Evolutionary conservation across 2,329 filamentous ascomycete genomes (phyloP), one percentile per base, ranked within the genome.

Genomic region (Fusarium coffeatum): DNA sequence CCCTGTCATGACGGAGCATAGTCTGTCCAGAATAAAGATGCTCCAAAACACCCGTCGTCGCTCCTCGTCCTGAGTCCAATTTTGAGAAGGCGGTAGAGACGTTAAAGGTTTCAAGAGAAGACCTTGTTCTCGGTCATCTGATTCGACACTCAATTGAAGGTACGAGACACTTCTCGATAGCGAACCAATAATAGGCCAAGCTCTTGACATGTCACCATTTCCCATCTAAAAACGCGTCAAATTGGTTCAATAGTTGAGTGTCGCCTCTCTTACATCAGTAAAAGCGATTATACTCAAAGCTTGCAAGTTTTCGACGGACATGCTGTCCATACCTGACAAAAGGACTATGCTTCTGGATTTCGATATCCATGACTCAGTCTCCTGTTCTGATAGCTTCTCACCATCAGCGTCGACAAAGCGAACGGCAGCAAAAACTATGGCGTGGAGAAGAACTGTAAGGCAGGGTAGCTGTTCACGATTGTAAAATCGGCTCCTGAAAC

Each of bases 11-110:
- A 71, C 55, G 8, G 68, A 70, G 15, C 68, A 70, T 3, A 70
- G 68, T 1, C 68, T 75, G 22, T 79, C 78, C 0, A 79, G 48
- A 4, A 72, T 74, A 40, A 79, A 79, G 5, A 79, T 70, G 3
- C 70, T 79, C 78, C 78, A 79, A 47, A 79, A 79, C 0, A 79
- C 76, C 10, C 78, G 62, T 5, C 78, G 61, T 7, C 78, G 60
- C 28, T 79, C 76, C 7, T 79, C 77, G 15, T 78, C 76, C 5
- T 79, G 74, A 0, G 76, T 72, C 78, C 78, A 79, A 28, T 67
- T 73, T 5, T 73, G 66, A 2, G 80, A 70, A 1, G 62, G 67
- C 0, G 55, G n/a, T 10, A 57, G 12, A 6, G 55, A 66, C 3
- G 51, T 60, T 1, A 55, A 49, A 3, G 49, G 67, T 8, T 61